Base-by-base conservation (phyloP, 2,329 filamentous ascomycete genomes). In the Ophiostoma australiae region DNA sequence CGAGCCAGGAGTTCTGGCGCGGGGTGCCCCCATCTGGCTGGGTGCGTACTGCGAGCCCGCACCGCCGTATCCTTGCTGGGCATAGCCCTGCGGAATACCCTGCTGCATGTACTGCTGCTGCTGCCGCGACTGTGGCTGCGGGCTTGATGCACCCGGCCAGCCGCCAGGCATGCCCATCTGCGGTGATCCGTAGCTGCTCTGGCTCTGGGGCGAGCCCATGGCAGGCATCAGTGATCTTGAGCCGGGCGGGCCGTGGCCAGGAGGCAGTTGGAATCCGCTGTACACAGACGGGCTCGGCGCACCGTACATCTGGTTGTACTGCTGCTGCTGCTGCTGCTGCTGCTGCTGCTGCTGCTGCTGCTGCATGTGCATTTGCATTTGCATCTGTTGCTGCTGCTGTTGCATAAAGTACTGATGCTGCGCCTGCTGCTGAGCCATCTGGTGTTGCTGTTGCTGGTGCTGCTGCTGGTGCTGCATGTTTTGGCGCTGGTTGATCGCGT, bases 401-500 rank as follows among this genome's bases (percentile, higher is more conserved):
- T 79, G 72, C 35, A 66, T 11, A 39, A 23, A 23, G 35, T 66
- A 66, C 23, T 52, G 39, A 20, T 70, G 66, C 27, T 79, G 77
- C 69, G 78, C 77, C 61, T 78, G 71, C 23, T 70, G 66, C 33
- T 78, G 77, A 69, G 78, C 77, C 61, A 78, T 70, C 44, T 79
- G 76, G 13, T 77, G 77, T n/a, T 72, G 73, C 23, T 71, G 73
- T 35, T 72, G 71, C 63, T 77, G 80, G 69, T 82, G 78, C 69
- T 80, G 78, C 68, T 80, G 73, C 63, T 78, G 80, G 69, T 81
- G 76, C 48, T 78, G 77, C 66, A 79, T 74, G 44, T 79, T 77
- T 33, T 91, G 88, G 37, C 89, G 84, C 77, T 91, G 89, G 65
- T 85, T 84, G 76, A 93, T 92, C 0, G 90, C 91, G 72, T 91